Percentiles rank a stretch among this genome's conserved stretches.
Conservation (phyloP, 1,284 basidiomycete species). For the Fomitopsis betulina region DNA sequence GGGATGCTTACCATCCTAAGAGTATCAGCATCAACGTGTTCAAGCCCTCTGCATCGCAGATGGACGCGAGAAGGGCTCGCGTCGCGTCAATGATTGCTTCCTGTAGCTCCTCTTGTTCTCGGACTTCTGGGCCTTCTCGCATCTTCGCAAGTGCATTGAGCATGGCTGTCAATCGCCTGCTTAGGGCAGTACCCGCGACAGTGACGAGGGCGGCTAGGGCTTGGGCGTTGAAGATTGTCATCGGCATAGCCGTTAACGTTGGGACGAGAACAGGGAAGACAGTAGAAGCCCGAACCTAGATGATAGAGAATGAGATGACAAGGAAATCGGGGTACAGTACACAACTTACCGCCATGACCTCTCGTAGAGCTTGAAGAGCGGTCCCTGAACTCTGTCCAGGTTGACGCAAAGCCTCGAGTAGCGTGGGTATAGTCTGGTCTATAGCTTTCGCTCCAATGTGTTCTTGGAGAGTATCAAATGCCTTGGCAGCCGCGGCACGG, state of each 20-base stretch:
- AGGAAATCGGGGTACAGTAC: not conserved
- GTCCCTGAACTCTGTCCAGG: constrained; percentile 91
- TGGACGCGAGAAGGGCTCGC: constrained; percentile 68
- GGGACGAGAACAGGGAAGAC: constrained; percentile 99
- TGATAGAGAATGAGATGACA: not conserved
- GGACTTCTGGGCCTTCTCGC: constrained; percentile 51
- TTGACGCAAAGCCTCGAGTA: constrained; percentile 89
- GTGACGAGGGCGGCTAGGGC: constrained; percentile 89
- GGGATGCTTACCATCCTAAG: constrained; percentile 72
- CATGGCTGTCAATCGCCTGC: constrained; percentile 75
- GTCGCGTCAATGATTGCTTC: constrained; percentile 77
- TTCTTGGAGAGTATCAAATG: constrained; percentile 93
- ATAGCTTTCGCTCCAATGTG: constrained; percentile 89
- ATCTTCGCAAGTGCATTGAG: constrained; percentile 74
- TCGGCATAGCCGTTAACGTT: constrained; percentile 85
- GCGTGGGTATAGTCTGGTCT: constrained; percentile 94
- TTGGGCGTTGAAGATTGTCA: constrained; percentile 94
- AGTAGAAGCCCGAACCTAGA: constrained; percentile 81
- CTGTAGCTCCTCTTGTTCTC: constrained; percentile 65
- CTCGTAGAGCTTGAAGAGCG: constrained; percentile 89
- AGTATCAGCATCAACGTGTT: constrained; percentile 86
- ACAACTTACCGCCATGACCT: constrained; percentile 87
- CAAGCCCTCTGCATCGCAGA: constrained; percentile 81
- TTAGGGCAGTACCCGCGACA: constrained; percentile 89
- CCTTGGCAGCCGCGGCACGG: constrained; percentile 88